Evolutionary conservation across 2,329 filamentous ascomycete genomes (phyloP).

Genomic region (Podosphaera aphanis): DNA sequence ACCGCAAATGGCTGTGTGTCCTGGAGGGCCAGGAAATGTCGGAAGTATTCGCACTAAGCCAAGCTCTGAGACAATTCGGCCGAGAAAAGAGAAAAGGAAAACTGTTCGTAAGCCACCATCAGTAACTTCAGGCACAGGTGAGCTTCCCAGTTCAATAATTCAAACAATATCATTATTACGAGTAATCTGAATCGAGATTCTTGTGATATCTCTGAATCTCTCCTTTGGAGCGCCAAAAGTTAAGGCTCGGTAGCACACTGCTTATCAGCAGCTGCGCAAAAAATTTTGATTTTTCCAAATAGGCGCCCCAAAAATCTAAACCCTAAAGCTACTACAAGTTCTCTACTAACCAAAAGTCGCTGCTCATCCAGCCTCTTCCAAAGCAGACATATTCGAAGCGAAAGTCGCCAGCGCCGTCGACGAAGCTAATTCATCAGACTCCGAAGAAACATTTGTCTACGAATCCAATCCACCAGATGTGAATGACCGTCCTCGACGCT

Average conservation of each 20-base stretch:
- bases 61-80: constrained; percentile 87
- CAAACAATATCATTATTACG: constrained; percentile 20
- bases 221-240: constrained; percentile 8
- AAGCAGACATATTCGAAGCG: constrained; percentile 94
- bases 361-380: constrained; percentile 48
- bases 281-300: constrained; percentile 11
- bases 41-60: constrained; percentile 65
- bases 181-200: constrained; percentile 8
- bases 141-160: constrained; percentile 20
- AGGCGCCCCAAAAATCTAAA: constrained; percentile 17
- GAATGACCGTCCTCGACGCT: constrained; percentile 41
- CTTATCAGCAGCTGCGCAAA: constrained; percentile 9
- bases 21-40: constrained; percentile 36
- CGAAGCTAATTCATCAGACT: constrained; percentile 88
- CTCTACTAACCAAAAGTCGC: constrained; percentile 21
- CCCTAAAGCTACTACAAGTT: constrained; percentile 18
- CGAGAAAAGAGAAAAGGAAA: constrained; percentile 81
- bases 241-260: constrained; percentile 10
- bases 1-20: constrained; percentile 56
- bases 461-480: constrained; percentile 76
- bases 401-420: constrained; percentile 91
- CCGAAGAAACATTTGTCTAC: constrained; percentile 96
- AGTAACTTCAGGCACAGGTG: constrained; percentile 51
- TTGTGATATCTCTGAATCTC: constrained; percentile 3
- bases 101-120: constrained; percentile 47